A percentile compares a stretch with the other conserved stretches of the same genome.
Conservation (phyloP, 495 filamentous ascomycete genomes). For the Xylaria palmicola region DNA sequence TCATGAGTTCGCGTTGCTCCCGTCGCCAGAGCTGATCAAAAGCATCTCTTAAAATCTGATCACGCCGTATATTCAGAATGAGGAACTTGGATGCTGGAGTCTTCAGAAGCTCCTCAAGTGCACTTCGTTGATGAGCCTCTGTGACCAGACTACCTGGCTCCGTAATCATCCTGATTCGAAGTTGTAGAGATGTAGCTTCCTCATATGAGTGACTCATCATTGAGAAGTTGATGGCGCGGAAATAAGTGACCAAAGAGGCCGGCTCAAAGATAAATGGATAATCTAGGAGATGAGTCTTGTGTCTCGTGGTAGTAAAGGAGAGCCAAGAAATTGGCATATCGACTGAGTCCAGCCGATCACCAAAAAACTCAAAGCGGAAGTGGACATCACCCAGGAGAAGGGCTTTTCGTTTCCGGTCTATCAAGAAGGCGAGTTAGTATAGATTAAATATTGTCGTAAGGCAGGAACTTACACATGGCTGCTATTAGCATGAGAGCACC, state of each 20-base stretch:
- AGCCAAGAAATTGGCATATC: slow-evolving; percentile 77
- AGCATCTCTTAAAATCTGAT: slow-evolving; percentile 70
- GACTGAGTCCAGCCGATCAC: slow-evolving; percentile 73
- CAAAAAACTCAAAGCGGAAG: slow-evolving; percentile 73
- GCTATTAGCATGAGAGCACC: slow-evolving; percentile 72
- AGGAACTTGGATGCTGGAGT: slow-evolving; percentile 69
- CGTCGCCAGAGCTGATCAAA: slow-evolving; percentile 87
- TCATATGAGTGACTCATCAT: slow-evolving; percentile 78
- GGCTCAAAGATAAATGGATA: slow-evolving; percentile 79
- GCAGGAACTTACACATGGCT: slow-evolving; percentile 61
- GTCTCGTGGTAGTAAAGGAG: slow-evolving; percentile 53
- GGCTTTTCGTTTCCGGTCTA: slow-evolving; percentile 59
- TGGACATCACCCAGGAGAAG: slow-evolving; percentile 63
- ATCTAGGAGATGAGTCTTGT: slow-evolving; percentile 72
- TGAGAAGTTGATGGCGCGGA: slow-evolving; percentile 83
- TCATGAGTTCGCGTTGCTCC: slow-evolving; percentile 75
- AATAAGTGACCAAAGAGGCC: slow-evolving; percentile 73
- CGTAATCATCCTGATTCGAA: slow-evolving; percentile 59
- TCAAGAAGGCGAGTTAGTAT: background rate
- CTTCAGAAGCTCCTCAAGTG: slow-evolving; percentile 60
- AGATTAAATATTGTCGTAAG: slow-evolving; percentile 16
- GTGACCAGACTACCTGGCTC: slow-evolving; percentile 48
- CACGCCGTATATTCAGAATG: slow-evolving; percentile 71
- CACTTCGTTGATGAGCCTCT: slow-evolving; percentile 42
- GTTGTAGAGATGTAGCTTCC: slow-evolving; percentile 61